Evolutionary conservation across 1,284 basidiomycete species (phyloP), one percentile per base, ranked within the genome.

Genomic region (Vanrija humicola): DNA sequence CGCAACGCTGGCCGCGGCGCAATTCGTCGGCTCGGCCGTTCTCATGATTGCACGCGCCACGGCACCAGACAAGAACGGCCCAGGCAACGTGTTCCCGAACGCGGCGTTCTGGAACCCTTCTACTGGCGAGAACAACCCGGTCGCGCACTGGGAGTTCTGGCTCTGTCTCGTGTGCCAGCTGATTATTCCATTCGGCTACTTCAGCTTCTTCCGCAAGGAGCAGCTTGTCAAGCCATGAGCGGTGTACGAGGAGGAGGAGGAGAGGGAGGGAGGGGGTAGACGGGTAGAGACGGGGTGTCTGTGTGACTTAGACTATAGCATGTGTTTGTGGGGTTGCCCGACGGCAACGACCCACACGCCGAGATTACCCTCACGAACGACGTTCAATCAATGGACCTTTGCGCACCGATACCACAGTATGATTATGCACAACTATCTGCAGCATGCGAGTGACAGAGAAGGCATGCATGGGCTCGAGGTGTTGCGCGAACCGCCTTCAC

Each of bases 31-130:
- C 55, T 76, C 78, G 10, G 59, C 64, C 28, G 66, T 75, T n/a
- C 73, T 76, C 58, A 77, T 77, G 65, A 67, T 77, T 48, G 76
- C 76, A 43, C 69, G 74, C 51, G 74, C 69, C n/a, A 72, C 74
- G 18, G 63, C 76, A 9, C 76, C 76, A 5, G 62, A 72, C 61
- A 76, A 74, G 69, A 64, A 90, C 61, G 91, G 91, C 29, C 91
- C 91, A 18, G 85, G 84, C 18, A 86, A 84, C 55, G 91, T 94
- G 18, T 95, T 95, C 83, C 91, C 91, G n/a, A 88, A 94, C 73
- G 82, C 86, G 5, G 88, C 88, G 3, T 86, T 85, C 55, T 95
- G 90, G 90, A 86, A 90, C 75, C 87, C 90, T 68, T 78, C 86
- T 18, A 66, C 71, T 15, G 72, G 72, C 48, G 54, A 55, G 39